Evolutionary conservation across 768 basidiomycete genomes (phyloP), one percentile per base, ranked within the genome.

Genomic region (Trichaptum fuscoviolaceum): DNA sequence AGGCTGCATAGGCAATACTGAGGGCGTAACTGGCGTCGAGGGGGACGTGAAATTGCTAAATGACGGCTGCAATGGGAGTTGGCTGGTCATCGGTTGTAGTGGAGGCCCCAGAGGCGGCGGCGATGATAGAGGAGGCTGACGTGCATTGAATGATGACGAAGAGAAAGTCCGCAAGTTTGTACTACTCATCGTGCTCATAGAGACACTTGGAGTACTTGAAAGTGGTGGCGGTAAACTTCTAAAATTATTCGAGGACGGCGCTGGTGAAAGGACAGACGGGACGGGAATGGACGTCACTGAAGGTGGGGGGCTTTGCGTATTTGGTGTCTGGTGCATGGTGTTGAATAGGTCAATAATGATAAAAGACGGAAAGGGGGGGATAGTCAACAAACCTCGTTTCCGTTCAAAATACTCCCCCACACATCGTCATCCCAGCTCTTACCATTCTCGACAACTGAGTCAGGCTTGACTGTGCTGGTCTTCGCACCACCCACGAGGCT

Each of bases 391-490:
- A 52, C 42, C 20, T 52, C 42, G 42, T 52, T 52, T 52, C 42
- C 42, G 15, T 74, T 72, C 64, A 93, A 84, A 62, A 94, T 91
- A 66, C 85, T 90, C 7, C 89, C 91, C 93, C 93, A 95, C 1
- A 91, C 85, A 68, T 93, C 91, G 65, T 93, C 91, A 69, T 91
- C 92, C 91, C 90, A 92, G 57, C 82, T 78, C 35, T 77, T 76
- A 15, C 77, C 74, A 18, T 70, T 71, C 36, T 83, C 77, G 71
- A 69, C 73, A 64, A 73, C 72, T 1, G 79, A 79, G 65, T 85
- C 82, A 1, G 83, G 75, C 73, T 85, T 86, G 62, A 82, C 78
- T 8, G 78, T 75, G 8, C 79, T 71, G 15, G 78, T 77, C 64
- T 79, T 82, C 24, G 79, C 75, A 64, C 88, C 84, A 10, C 89